Percentiles rank a stretch among this genome's conserved stretches.
phyloP scores from a whole-genome alignment of 2,329 filamentous ascomycete species.

The Aureobasidium sp. region DNA sequence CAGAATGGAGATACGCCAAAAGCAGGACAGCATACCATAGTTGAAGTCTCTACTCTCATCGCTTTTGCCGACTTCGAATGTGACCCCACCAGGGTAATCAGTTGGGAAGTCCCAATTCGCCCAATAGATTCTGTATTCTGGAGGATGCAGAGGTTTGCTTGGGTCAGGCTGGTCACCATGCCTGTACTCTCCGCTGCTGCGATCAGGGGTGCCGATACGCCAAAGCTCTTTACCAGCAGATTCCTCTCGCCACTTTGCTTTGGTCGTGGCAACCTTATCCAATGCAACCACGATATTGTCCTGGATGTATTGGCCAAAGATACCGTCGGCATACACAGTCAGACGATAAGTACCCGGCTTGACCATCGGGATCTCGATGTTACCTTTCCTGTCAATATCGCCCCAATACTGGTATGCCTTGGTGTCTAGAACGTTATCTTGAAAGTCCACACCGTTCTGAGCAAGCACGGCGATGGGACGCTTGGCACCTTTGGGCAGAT shows the following conservation, averaged over 20 bases:
- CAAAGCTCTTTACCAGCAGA: conserved; percentile 51
- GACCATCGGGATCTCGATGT: conserved; percentile 46
- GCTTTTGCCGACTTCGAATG: conserved; percentile 49
- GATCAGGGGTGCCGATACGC: conserved; percentile 55
- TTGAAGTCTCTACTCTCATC: conserved; percentile 47
- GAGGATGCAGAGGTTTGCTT: conserved; percentile 43
- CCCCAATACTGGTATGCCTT: conserved; percentile 57
- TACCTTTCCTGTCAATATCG: conserved; percentile 41
- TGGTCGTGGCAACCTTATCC: conserved; percentile 32
- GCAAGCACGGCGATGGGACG: conserved; percentile 50
- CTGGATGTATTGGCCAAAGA: conserved; percentile 53
- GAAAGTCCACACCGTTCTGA: conserved; percentile 45
- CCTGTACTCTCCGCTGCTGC: conserved; percentile 51
- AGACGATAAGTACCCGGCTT: conserved; percentile 53
- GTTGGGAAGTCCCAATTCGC: conserved; percentile 50
- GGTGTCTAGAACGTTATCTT: conserved; percentile 50
- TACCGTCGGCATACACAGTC: conserved; percentile 53
- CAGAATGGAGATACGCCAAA: background rate
- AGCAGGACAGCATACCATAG: conserved; percentile 32
- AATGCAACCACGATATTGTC: conserved; percentile 43
- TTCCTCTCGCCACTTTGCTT: conserved; percentile 46
- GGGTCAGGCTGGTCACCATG: conserved; percentile 47
- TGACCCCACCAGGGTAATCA: conserved; percentile 53
- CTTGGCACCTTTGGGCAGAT: conserved; percentile 44
- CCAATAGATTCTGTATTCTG: conserved; percentile 56